Evolutionary conservation across 2,329 filamentous ascomycete genomes (phyloP).

Genomic region (Atkinsonella hypoxylon): DNA sequence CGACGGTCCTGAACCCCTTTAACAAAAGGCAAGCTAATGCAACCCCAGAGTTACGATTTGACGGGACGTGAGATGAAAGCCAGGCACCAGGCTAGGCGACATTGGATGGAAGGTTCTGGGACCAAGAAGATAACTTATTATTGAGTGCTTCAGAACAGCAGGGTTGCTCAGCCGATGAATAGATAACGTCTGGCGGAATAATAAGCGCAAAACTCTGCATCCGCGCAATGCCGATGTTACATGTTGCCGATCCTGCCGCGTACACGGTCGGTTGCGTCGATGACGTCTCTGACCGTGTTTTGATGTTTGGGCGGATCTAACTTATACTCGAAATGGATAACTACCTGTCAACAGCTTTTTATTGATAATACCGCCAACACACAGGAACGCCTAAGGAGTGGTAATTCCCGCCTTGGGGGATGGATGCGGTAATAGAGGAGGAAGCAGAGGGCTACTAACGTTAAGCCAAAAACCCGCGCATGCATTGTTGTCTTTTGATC

Average conservation of each 20-base stretch:
- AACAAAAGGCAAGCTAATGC: neutral
- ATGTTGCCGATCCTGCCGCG: neutral
- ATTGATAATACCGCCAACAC: too few species aligned
- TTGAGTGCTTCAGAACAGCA: neutral
- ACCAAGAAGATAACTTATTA: too few species aligned
- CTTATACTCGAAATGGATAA: too few species aligned
- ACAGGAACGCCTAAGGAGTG: too few species aligned
- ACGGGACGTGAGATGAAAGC: neutral
- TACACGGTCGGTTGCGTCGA: neutral
- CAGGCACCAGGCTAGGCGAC: neutral
- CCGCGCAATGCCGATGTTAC: neutral
- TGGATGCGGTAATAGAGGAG: neutral
- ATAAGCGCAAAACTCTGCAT: neutral
- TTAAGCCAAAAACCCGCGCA: neutral
- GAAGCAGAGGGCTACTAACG: neutral
- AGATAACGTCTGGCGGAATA: neutral
- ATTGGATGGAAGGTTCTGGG: neutral
- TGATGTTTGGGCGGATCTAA: neutral
- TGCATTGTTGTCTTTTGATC: too few species aligned
- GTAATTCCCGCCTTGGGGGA: too few species aligned
- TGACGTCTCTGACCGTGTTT: neutral
- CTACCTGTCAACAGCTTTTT: too few species aligned
- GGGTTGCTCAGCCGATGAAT: neutral
- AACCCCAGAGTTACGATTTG: neutral
- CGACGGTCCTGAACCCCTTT: neutral